Base-by-base conservation (phyloP, 148 eudicot species). In the Spergularia marina region DNA sequence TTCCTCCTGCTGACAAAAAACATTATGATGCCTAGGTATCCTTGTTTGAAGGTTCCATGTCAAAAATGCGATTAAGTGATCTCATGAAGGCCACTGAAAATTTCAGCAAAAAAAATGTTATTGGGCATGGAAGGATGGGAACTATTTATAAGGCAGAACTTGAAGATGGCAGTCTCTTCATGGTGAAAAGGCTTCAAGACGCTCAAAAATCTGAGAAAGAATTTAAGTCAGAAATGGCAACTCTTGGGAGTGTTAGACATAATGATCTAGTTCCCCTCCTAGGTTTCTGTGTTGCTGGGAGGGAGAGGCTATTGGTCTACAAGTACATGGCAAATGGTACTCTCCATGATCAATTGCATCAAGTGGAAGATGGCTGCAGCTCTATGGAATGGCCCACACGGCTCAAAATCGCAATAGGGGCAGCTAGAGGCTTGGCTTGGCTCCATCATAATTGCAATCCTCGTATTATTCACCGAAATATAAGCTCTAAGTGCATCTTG, bases 401-500 rank as follows among this genome's bases (percentile, higher is more conserved):
- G 73, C 87, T 84, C 65, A 89, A 82, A 77, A 83, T 89, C 6
- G 89, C 84, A 55, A 78, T 87, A 41, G 82, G 84, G 53, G 85
- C 91, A 40, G 93, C 93, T 30, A 87, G 81, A 84, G 93, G 93
- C 23, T 78, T 89, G 23, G 90, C 89, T 1, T 89, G 90, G 91
- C 91, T 89, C 20, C 93, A 89, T 67, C 93, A 87, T 70, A 84
- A 51, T 61, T 86, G 90, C 82, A 87, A 84, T 60, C 93, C 93
- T 20, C 88, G 90, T 21, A 86, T 89, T 65, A 79, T 89, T 40
- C 93, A 89, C 71, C 75, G 93, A 68, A 86, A 86, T 65, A 82
- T 89, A 39, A 89, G 89, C 58, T 89, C 93, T 4, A 89, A 85
- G 54, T 85, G 87, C 86, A 86, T 89, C 60, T 80, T 87, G 65